A percentile compares a stretch with the other conserved stretches of the same genome.
Evolutionary conservation across 768 basidiomycete species (phyloP).

Genomic region (Leccinum arenicola): DNA sequence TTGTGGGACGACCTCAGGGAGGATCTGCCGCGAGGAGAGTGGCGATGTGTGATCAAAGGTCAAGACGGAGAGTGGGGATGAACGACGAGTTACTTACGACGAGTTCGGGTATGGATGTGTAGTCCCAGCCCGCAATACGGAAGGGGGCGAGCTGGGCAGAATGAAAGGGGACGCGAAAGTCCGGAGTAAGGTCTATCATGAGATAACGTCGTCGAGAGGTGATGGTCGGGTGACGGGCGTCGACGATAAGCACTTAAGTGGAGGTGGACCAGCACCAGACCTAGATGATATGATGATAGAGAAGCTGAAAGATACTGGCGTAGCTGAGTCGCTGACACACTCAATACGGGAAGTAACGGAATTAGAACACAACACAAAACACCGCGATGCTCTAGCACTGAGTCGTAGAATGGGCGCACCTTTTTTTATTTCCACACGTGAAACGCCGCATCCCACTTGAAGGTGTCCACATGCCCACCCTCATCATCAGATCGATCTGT

Average conservation of each 20-base stretch:
- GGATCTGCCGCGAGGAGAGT: conserved; percentile 7
- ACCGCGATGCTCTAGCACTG: neutral
- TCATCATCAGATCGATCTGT: neutral
- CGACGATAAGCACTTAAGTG: neutral
- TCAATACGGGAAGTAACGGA: conserved; percentile 13
- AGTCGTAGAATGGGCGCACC: neutral
- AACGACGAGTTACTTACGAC: conserved; percentile 20
- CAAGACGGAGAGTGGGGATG: neutral
- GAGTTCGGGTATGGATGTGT: conserved; percentile 24
- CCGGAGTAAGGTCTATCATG: conserved; percentile 21
- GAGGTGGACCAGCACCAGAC: neutral
- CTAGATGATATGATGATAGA: neutral
- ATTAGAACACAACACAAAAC: conserved; percentile 5
- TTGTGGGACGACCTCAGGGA: conserved; percentile 20
- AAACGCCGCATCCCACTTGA: neutral
- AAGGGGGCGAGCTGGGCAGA: conserved; percentile 29
- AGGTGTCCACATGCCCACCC: conserved; percentile 18
- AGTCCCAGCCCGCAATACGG: conserved; percentile 28
- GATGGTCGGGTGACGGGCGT: neutral
- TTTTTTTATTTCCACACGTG: neutral
- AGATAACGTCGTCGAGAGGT: neutral
- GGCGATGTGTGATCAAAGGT: conserved; percentile 4
- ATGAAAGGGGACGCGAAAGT: conserved; percentile 30
- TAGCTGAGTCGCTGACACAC: neutral
- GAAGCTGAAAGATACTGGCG: neutral